Percentiles rank a stretch among this genome's conserved stretches.
These are phyloP conservation scores for Massarina eburnea DNA, from an alignment of 2,329 filamentous ascomycete genomes.

Conservation along the genomic window DNA sequence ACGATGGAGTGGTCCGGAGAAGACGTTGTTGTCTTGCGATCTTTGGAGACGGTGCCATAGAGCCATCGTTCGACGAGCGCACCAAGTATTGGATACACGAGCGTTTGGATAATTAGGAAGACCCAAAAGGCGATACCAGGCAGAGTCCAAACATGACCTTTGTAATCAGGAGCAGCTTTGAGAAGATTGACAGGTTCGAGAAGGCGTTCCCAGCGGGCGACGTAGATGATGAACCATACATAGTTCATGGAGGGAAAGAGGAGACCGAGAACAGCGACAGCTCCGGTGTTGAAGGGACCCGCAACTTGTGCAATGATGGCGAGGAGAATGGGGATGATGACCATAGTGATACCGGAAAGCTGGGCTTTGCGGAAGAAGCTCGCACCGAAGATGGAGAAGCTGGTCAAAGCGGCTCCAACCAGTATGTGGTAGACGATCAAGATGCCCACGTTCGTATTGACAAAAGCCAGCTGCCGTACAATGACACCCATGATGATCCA, in stretches of 20 bases:
- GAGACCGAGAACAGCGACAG: slow-evolving; percentile 70
- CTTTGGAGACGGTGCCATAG: slow-evolving; percentile 70
- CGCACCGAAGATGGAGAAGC: slow-evolving; percentile 78
- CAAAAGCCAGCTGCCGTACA: slow-evolving; percentile 61
- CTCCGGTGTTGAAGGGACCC: slow-evolving; percentile 61
- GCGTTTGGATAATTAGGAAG: slow-evolving; percentile 74
- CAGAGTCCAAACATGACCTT: slow-evolving; percentile 58
- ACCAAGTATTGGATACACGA: slow-evolving; percentile 75
- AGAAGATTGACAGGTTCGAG: slow-evolving; percentile 63
- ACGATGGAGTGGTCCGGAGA: slow-evolving; percentile 61
- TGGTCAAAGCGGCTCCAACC: slow-evolving; percentile 74
- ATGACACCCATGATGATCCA: slow-evolving; percentile 79
- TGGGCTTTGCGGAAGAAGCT: slow-evolving; percentile 86
- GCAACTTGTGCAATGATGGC: slow-evolving; percentile 81
- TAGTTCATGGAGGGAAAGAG: slow-evolving; percentile 88
- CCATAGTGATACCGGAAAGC: slow-evolving; percentile 78
- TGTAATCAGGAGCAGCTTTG: slow-evolving; percentile 57
- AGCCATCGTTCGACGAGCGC: slow-evolving; percentile 72
- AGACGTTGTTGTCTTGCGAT: slow-evolving; percentile 46
- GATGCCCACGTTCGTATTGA: slow-evolving; percentile 46
- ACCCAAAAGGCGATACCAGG: slow-evolving; percentile 77
- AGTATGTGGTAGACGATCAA: slow-evolving; percentile 67
- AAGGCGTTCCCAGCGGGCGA: slow-evolving; percentile 74
- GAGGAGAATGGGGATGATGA: slow-evolving; percentile 71
- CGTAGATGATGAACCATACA: slow-evolving; percentile 75